Conservation (phyloP, 805 yeast species). For the Starmerella bombicola region DNA sequence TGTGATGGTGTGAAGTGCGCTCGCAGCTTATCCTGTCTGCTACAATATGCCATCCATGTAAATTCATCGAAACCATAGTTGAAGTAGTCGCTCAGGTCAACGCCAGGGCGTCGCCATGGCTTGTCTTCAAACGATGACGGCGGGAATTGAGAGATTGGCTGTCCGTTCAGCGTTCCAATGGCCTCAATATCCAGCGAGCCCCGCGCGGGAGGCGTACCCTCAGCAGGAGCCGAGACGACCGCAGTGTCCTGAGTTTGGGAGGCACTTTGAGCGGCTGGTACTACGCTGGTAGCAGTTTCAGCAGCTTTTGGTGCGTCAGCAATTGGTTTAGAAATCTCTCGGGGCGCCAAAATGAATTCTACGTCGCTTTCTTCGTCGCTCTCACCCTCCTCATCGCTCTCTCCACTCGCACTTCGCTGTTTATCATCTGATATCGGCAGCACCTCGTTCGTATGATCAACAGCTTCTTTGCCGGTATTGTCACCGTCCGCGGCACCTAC, state of each 20-base stretch:
- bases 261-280: neutral
- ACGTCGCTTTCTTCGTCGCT: slow-evolving; percentile 45
- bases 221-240: neutral
- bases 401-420: slow-evolving; percentile 8
- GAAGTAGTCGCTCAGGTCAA: slow-evolving; percentile 86
- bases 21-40: slow-evolving; percentile 70
- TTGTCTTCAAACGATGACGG: slow-evolving; percentile 76
- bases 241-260: neutral
- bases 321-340: slow-evolving; percentile 26
- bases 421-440: neutral
- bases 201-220: slow-evolving; percentile 1
- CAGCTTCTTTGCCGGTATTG: no score
- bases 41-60: slow-evolving; percentile 88
- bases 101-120: slow-evolving; percentile 98
- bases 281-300: neutral
- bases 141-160: slow-evolving; percentile 68
- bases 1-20: slow-evolving; percentile 75
- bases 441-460: no score
- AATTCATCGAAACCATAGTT: slow-evolving; percentile 94
- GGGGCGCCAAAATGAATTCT: slow-evolving; percentile 58
- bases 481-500: no score
- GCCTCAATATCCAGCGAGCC: slow-evolving; percentile 50
- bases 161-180: slow-evolving; percentile 64
- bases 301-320: slow-evolving; percentile 7
- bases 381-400: slow-evolving; percentile 7